Percentiles rank a stretch among this genome's conserved stretches.
phyloP scores from a whole-genome alignment of 768 basidiomycete genomes.

The Lactarius sanguifluus region DNA sequence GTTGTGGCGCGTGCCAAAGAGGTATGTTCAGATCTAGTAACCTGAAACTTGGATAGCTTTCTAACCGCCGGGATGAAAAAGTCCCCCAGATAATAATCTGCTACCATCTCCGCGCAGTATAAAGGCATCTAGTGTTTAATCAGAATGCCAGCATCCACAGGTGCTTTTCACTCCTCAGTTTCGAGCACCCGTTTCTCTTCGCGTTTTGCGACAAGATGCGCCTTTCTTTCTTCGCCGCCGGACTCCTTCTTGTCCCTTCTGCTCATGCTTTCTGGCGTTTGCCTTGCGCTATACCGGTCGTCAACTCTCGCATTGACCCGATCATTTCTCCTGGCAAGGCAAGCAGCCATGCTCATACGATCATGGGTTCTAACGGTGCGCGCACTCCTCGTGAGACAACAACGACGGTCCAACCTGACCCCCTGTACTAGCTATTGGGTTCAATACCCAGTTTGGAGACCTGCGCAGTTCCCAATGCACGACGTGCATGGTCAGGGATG shows the following conservation, averaged over 20 bases:
- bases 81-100: slow-evolving; percentile 9
- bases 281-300: slow-evolving; percentile 20
- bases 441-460: slow-evolving; percentile 18
- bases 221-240: slow-evolving; percentile 12
- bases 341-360: slow-evolving; percentile 24
- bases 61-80: slow-evolving; percentile 14
- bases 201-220: slow-evolving; percentile 7
- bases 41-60: slow-evolving; percentile 7
- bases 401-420: background rate
- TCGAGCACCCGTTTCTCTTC: background rate
- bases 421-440: slow-evolving; percentile 15
- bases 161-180: slow-evolving; percentile 1
- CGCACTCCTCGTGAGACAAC: background rate
- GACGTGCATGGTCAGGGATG: slow-evolving; percentile 27
- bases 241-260: slow-evolving; percentile 17
- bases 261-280: slow-evolving; percentile 23
- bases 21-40: slow-evolving; percentile 15
- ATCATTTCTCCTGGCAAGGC: slow-evolving; percentile 16
- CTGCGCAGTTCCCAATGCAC: slow-evolving; percentile 21
- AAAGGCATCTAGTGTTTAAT: slow-evolving; percentile 2
- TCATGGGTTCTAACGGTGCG: slow-evolving; percentile 27
- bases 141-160: slow-evolving; percentile 14
- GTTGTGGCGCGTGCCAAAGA: slow-evolving; percentile 9
- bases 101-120: slow-evolving; percentile 7
- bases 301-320: slow-evolving; percentile 25